Base-by-base conservation (phyloP, 805 yeast species). In the Sungouiella blattae region DNA sequence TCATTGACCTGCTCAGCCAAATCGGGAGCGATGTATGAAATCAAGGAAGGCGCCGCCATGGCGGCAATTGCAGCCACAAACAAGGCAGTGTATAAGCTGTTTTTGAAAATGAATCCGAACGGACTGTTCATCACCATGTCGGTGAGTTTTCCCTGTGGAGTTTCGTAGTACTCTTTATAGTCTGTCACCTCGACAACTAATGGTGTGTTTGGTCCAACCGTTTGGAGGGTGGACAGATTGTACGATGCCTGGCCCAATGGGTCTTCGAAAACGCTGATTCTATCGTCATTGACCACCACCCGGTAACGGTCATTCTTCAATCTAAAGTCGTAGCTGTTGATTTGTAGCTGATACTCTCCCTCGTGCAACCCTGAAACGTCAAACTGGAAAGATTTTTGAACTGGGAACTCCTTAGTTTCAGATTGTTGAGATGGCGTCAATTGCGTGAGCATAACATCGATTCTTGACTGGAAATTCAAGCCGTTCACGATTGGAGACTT, bases 81-180 rank as follows among this genome's bases (percentile, higher is more conserved):
- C 27, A 65, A 39, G 9, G 60, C 44, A 6, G 71, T 62, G 47
- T 62, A 66, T n/a, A 51, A 26, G 20, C 40, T 51, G 47, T 58
- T 68, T 32, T 49, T 53, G 47, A 68, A 67, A 11, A 68, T 62
- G 39, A 58, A 54, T 6, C 73, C 73, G 25, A 68, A 51, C 4
- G 73, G 73, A 46, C 70, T 58, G 37, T 51, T 53, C 58, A 60
- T 41, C 7, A 67, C 26, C 60, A 67, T 52, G 27, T 56, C 64
- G 1, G 39, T 27, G 14, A 67, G 30, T 11, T 61, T 54, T 11
- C 63, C 57, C 36, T 40, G 55, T 4, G 62, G 43, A 14, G 36
- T 39, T 40, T 64, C 67, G 41, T 67, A 67, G 44, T 57, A 67
- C 37, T 58, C 54, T 33, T 63, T 60, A 21, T 40, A 33, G 14